Evolutionary conservation across 106 monocot species (phyloP), one percentile per base, ranked within the genome.

Genomic region (Gastrodia elata): DNA sequence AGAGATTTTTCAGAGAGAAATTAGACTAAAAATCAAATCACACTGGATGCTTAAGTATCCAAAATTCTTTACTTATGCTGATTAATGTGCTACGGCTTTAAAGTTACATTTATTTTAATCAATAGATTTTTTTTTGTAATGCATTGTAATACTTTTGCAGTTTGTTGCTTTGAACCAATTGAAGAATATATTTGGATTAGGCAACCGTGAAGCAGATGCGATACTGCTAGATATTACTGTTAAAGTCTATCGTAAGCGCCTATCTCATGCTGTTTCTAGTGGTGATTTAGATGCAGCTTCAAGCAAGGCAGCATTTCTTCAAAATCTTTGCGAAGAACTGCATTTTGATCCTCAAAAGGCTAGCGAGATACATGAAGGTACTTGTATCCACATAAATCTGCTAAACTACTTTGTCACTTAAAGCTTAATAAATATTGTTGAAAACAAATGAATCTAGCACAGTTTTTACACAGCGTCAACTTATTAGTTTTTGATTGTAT

Each of bases 331-430:
- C 74, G 91, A 93, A 37, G 90, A 91, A 42, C 79, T 98, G 36
- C 88, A 82, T 41, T 93, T 98, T 79, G 87, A 98, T 80, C 91
- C 98, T 36, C 68, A 88, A 75, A 87, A 83, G 67, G 98, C 98
- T 73, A 93, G 91, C 74, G 83, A 85, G 41, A 91, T 98, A 57
- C 98, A 98, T 79, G 83, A 88, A 98, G 98, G 98, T 98, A 84
- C 22, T 75, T 64, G 9, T 39, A 40, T 68, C 70, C 6, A 46
- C 7, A 15, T 38, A 67, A 36, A 38, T 5, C 37, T 24, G 4
- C 6, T 67, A 6, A 37, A 37, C 67, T 67, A 38, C 37, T 77
- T 39, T 28, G 26, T 6, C 7, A 28, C 20, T 38, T 79, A 10
- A n/a, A 48, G 16, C 16, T 48, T 13, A 48, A 48, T 48, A 20